Evolutionary conservation across 2,329 filamentous ascomycete genomes (phyloP), one percentile per base, ranked within the genome.

Genomic region (Plenodomus lindquistii): DNA sequence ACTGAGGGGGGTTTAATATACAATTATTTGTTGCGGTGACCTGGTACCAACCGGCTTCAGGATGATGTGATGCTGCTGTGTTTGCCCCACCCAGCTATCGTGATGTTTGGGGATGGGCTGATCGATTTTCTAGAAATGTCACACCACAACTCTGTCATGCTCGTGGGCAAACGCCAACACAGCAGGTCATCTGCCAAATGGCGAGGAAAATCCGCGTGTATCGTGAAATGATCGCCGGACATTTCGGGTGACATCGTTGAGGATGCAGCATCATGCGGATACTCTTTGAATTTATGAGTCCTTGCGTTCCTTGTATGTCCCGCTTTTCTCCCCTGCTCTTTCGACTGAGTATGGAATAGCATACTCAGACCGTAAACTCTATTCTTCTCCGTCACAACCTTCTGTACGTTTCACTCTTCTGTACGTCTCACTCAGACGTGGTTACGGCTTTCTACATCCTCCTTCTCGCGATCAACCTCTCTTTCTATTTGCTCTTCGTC

Each of bases 401-500:
- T 15, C 27, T 31, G 27, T 15, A 31, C 6, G 6, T 31, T 13
- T 31, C 27, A 15, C 15, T 42, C 59, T 31, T 15, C 27, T 31
- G 27, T 15, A 31, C 6, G 6, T 31, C 27, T 31, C 27, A 15
- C 15, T 42, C 59, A 62, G 42, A 52, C 46, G n/a, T 50, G 51
- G 17, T 53, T 57, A 24, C 56, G 57, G 1, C 40, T 53, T 46
- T 71, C 51, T 58, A 68, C 67, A 17, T 74, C 71, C 11, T 72
- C 69, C 18, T 70, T 65, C 31, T 65, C 71, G 10, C 60, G 51
- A 24, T 73, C 70, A 35, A 77, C 49, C 38, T 77, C 70, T 16
- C 52, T 40, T 54, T 81, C 73, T 62, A 81, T 79, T 47, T 81
- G 73, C 52, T 83, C 79, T 35, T 77, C 73, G 65, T 79, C 76